Evolutionary conservation across 768 basidiomycete genomes (phyloP), one percentile per base, ranked within the genome.

Genomic region (Lentinula boryana): DNA sequence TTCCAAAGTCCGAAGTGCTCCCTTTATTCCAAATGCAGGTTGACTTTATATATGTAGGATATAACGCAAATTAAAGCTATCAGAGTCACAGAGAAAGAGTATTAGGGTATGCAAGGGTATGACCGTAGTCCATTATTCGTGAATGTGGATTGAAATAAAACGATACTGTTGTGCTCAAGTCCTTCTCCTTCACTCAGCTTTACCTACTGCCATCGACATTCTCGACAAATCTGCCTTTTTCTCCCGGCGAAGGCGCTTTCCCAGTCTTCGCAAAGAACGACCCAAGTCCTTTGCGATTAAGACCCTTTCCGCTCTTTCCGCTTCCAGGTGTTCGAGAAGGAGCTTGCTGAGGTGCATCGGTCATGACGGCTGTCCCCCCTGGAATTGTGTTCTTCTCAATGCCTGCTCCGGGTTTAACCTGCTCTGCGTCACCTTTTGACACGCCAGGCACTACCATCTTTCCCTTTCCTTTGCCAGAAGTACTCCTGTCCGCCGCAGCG

Each of bases 331-430:
- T 56, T 27, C 55, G 55, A 6, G 55, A 12, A 48, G 57, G 48
- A 8, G 33, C 15, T 32, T 43, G 46, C 2, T 43, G 9, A 15
- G 57, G 40, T 16, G 7, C 36, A 40, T 8, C 18, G 5, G 16
- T 46, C 16, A 33, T 36, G 44, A 33, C 57, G 7, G 57, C 35
- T n/a, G 21, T 13, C 13, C 31, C 57, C 33, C 57, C 57, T 13
- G 46, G 46, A 23, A 58, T 41, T 7, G 12, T 18, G n/a, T 16
- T n/a, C 6, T 7, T 2, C 58, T 54, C 56, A 68, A 68, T 49
- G 4, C 78, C 80, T 0, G 77, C 74, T 5, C 80, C 80, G 2
- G 80, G 78, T 62, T 75, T 74, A 27, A 80, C 66, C 49, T 71
- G 72, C 8, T 68, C 67, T 35, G 62, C 64, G 36, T 66, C 74